phyloP scores from a whole-genome alignment of 805 yeast species.

The Grigorovia jiainica region DNA sequence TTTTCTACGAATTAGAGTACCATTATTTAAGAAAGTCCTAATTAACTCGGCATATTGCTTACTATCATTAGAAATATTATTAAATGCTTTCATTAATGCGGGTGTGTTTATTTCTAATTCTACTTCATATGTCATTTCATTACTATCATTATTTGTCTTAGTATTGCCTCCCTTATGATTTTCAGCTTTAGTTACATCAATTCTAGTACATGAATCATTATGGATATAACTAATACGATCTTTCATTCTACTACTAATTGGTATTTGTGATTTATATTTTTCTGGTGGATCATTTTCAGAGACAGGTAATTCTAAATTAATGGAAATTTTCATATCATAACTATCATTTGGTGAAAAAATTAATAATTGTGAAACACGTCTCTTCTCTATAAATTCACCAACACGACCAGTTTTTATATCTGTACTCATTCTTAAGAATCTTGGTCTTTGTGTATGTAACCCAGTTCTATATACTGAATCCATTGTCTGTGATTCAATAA shows the following conservation, averaged over 20 bases:
- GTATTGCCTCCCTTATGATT: slow-evolving; percentile 19
- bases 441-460: slow-evolving; percentile 56
- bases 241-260: slow-evolving; percentile 54
- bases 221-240: slow-evolving; percentile 67
- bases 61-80: slow-evolving; percentile 35
- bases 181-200: slow-evolving; percentile 60
- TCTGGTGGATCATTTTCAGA: slow-evolving; percentile 44
- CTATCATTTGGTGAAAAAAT: slow-evolving; percentile 67
- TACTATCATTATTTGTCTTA: slow-evolving; percentile 15
- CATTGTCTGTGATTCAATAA: slow-evolving; percentile 50
- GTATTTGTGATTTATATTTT: slow-evolving; percentile 44
- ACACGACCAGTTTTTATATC: slow-evolving; percentile 60
- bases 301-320: slow-evolving; percentile 67
- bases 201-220: slow-evolving; percentile 59
- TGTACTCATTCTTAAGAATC: slow-evolving; percentile 53
- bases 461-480: slow-evolving; percentile 57
- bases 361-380: slow-evolving; percentile 61
- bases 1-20: slow-evolving; percentile 36
- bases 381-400: slow-evolving; percentile 62
- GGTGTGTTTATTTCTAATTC: slow-evolving; percentile 44
- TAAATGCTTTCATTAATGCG: slow-evolving; percentile 33
- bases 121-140: slow-evolving; percentile 33
- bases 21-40: slow-evolving; percentile 50
- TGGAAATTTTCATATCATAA: slow-evolving; percentile 67
- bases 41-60: slow-evolving; percentile 50